Evolutionary conservation across 2,329 filamentous ascomycete genomes (phyloP).

Genomic region (Pseudogymnoascus sp.): DNA sequence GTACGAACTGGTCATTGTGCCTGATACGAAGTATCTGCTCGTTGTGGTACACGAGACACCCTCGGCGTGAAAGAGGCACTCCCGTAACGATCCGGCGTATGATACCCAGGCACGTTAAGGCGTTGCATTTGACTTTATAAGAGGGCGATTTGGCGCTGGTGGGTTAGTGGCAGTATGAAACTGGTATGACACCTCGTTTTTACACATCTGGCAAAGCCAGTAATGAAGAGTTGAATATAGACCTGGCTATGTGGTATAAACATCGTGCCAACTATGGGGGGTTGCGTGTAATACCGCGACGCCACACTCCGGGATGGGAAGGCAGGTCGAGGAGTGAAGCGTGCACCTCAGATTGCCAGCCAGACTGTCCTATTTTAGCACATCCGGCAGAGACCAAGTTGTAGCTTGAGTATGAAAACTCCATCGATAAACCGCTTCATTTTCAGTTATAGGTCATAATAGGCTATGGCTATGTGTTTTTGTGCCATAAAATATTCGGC

Average conservation of each 20-base stretch:
- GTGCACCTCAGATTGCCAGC: neutral
- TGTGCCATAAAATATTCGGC: neutral
- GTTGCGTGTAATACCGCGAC: neutral
- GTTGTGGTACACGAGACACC: conserved; percentile 78
- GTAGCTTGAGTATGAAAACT: neutral
- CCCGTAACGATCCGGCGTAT: conserved; percentile 5
- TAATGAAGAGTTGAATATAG: neutral
- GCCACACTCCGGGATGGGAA: neutral
- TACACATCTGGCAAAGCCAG: neutral
- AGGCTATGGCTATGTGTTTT: neutral
- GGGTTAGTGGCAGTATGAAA: neutral
- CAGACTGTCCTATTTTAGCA: neutral
- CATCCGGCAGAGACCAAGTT: neutral
- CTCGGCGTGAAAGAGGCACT: conserved; percentile 40
- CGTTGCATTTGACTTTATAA: conserved; percentile 10
- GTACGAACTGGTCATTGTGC: conserved; percentile 76
- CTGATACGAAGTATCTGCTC: conserved; percentile 69
- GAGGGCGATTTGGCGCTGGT: neutral
- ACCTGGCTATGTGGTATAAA: neutral
- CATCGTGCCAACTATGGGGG: neutral
- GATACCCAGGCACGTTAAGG: conserved; percentile 12
- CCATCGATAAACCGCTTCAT: neutral
- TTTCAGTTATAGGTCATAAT: neutral
- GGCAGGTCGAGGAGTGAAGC: neutral
- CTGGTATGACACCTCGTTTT: neutral